A percentile compares a stretch with the other conserved stretches of the same genome.
Conservation (phyloP, 257 asterid genomes). For the Salvia splendens region DNA sequence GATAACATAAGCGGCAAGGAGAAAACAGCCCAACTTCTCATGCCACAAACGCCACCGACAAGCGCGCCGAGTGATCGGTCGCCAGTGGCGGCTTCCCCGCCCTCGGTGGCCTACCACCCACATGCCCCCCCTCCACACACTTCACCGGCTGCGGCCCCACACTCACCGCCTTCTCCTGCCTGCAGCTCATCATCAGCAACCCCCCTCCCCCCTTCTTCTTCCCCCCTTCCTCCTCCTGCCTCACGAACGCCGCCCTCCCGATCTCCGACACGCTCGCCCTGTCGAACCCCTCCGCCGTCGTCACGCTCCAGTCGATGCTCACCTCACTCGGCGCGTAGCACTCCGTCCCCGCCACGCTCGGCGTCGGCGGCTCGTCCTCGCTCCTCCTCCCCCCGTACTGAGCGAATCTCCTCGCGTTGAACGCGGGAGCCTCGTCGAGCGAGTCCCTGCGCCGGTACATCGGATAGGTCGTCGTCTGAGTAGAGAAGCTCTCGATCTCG, state of each 20-base stretch:
- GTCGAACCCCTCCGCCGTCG: slow-evolving; percentile 85
- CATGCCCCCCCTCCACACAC: slow-evolving; percentile 44
- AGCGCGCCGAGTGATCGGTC: slow-evolving; percentile 57
- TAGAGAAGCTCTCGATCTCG: slow-evolving; percentile 84
- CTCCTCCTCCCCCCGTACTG: slow-evolving; percentile 39
- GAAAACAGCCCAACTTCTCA: slow-evolving; percentile 36
- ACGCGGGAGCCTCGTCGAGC: slow-evolving; percentile 53
- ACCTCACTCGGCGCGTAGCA: slow-evolving; percentile 90
- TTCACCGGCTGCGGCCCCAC: slow-evolving; percentile 79
- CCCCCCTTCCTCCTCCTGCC: slow-evolving; percentile 36
- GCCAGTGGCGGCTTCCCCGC: slow-evolving; percentile 53
- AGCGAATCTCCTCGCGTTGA: slow-evolving; percentile 44
- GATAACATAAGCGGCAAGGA: not conserved
- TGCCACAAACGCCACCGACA: slow-evolving; percentile 81
- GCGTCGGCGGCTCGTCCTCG: slow-evolving; percentile 69
- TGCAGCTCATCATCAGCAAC: slow-evolving; percentile 63
- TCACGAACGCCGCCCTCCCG: slow-evolving; percentile 37
- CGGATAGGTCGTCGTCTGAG: slow-evolving; percentile 56
- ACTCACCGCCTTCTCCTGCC: slow-evolving; percentile 82
- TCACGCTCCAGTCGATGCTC: slow-evolving; percentile 90
- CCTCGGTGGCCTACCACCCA: slow-evolving; percentile 70
- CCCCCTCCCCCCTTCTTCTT: slow-evolving; percentile 46
- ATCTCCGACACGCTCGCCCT: slow-evolving; percentile 58
- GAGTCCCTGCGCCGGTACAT: slow-evolving; percentile 64
- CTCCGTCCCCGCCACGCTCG: slow-evolving; percentile 66